These are phyloP conservation scores for Cordyceps militaris DNA, from an alignment of 2,329 filamentous ascomycete species.

Conservation along the genomic window DNA sequence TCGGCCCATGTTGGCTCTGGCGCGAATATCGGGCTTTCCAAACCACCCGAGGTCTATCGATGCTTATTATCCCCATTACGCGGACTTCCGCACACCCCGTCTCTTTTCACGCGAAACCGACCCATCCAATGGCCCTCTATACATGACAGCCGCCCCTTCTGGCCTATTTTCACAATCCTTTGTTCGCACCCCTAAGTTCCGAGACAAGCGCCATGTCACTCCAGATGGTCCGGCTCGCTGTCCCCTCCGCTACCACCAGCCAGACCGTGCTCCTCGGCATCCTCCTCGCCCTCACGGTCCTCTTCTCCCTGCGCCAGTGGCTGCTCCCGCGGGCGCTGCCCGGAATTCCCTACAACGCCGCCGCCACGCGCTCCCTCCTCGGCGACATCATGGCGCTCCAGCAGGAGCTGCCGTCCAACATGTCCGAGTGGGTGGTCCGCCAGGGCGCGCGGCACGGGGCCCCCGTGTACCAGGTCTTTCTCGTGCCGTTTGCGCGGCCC, in stretches of 20 bases:
- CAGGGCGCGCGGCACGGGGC: constrained; percentile 26
- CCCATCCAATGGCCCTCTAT: too few species aligned
- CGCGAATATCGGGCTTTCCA: too few species aligned
- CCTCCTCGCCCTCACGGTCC: background rate
- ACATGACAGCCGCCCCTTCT: too few species aligned
- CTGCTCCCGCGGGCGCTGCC: constrained; percentile 36
- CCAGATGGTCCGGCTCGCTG: too few species aligned
- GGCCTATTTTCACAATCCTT: too few species aligned
- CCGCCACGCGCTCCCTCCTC: constrained; percentile 28
- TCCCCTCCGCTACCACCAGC: background rate
- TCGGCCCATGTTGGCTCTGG: too few species aligned
- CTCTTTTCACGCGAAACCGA: too few species aligned
- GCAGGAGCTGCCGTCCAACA: constrained; percentile 4
- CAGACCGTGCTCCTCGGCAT: background rate
- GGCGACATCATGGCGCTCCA: constrained; percentile 32
- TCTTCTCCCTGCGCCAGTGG: constrained; percentile 10
- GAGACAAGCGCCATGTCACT: too few species aligned
- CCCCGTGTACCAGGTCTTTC: constrained; percentile 41
- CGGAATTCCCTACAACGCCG: constrained; percentile 38
- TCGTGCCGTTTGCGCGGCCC: constrained; percentile 35
- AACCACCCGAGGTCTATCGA: too few species aligned
- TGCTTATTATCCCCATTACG: too few species aligned
- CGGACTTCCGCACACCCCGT: too few species aligned
- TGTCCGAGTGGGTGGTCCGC: constrained; percentile 23
- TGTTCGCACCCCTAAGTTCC: too few species aligned